Base-by-base conservation (phyloP, 257 asterid species). In the Solanum medicagineum region DNA sequence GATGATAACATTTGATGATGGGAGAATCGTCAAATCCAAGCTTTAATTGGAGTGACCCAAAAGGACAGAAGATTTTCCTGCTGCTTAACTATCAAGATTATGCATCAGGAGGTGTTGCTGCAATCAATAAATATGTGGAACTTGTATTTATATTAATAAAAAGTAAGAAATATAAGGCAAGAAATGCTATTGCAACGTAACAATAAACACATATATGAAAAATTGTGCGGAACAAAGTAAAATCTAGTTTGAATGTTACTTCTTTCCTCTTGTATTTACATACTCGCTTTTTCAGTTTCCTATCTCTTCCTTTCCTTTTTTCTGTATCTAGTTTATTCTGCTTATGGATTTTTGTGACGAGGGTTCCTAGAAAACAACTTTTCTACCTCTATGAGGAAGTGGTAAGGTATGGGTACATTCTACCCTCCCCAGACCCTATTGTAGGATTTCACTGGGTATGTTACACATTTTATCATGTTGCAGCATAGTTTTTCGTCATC, bases 1-100 rank as follows among this genome's bases (percentile, higher is more conserved):
- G 91, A 85, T 96, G 96, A 89, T 96, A 70, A 87, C 90, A 53
- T 90, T 95, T 15, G 94, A 91, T 63, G 92, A 91, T 82, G 87
- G 81, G 62, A 86, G 59, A 85, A 81, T 84, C 5, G 85, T 16
- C 15, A 92, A 90, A 83, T 83, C 99, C 59, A 96, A 90, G 94
- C 90, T 96, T 80, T 94, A 87, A 81, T 16, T 81, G 75, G 49
- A 80, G 22, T 17, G 40, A 29, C 79, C 16, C n/a, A 19, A 73
- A 44, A 83, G 44, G 86, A 69, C 7, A 51, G 47, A 45, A 82
- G 26, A 51, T 5, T 62, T 47, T 62, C 55, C 13, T 62, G 75
- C 75, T 40, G 71, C 73, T 9, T 44, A 60, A 40, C 66, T 40
- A 15, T 13, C 74, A 54, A 47, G 55, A 74, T 74, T 47, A 47